Evolutionary conservation across 192 early-diverging fungal species (phyloP), one percentile per base, ranked within the genome.

Genomic region (Piromyces finnis): DNA sequence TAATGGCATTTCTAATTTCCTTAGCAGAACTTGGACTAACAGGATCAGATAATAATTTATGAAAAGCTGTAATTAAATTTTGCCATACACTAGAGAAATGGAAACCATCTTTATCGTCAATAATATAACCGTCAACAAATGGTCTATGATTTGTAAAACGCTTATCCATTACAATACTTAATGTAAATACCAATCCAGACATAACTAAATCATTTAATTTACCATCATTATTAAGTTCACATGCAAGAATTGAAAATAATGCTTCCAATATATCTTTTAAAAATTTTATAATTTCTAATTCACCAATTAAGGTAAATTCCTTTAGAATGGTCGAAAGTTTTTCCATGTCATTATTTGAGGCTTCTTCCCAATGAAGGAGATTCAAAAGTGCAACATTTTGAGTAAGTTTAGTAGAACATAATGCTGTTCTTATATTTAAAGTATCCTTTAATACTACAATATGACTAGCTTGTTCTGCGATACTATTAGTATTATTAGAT

Each of bases 241-340:
- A 83, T n/a, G 86, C 85, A 77, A 93, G 32, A 29, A 91, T 90
- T 39, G 85, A 87, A 81, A 93, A 87, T 5, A 93, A 79, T 5
- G 90, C 88, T 79, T 90, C 89, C 81, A 94, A 85, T 27, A 93
- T 90, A 39, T 86, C 84, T 3, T 82, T 85, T 29, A 92, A 82
- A 82, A 93, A 93, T 81, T 92, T 93, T 12, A 91, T 89, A 36
- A 93, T 86, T 83, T 94, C 92, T 3, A 90, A 80, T 79, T 92
- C 90, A 35, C 88, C 87, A 28, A 93, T 86, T 84, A 89, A 85
- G 12, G 84, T 86, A 51, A 87, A 85, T 78, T 89, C 86, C 39
- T 87, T 85, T 36, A 89, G 80, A 13, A 89, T 81, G 3, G 79
- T 82, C 30, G 82, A 84, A 80, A 89, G 83, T 77, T 82, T 84